Evolutionary conservation across 148 eudicot species (phyloP), one percentile per base, ranked within the genome.

Genomic region (Polygonum aviculare): DNA sequence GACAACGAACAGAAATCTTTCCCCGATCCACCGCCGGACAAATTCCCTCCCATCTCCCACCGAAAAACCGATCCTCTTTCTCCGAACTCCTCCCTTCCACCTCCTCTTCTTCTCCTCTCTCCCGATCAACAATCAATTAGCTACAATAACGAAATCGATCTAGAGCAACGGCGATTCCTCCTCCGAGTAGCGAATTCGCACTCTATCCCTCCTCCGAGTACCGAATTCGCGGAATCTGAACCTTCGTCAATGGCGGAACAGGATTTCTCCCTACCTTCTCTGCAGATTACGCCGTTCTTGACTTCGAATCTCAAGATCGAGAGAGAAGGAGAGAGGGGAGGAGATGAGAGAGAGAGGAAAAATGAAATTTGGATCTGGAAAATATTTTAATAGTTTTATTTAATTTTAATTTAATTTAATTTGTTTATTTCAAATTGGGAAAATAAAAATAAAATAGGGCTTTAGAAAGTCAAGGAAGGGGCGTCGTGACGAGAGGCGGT

Each of bases 401-500:
- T 74, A 21, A 26, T 74, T 74, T 31, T 12, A 7, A 26, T 26
- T 22, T 9, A 50, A 15, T 50, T 74, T 74, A 21, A 26, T 74
- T 74, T 31, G 3, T 2, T 73, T 48, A 22, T 47, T 2, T 7
- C 7, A 73, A 51, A 54, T 54, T 54, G 9, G n/a, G 60, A n/a
- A 73, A 51, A 47, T n/a, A 73, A 51, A 47, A 33, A 0, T 19
- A 12, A 9, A 50, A 50, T 12, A 15, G 18, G 75, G 50, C 40
- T 11, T 51, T 39, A 51, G 52, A 51, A 73, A 51, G 75, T 73
- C 75, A 51, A 51, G 39, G 59, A 12, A 73, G 57, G 74, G 74
- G 36, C 4, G 44, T 14, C 40, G 71, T 35, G 71, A 26, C 7
- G 16, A 40, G 71, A 40, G 71, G 71, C 71, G 71, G 75, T 45